Evolutionary conservation across 495 filamentous ascomycete genomes (phyloP).

Genomic region (Aspergillus ellipticus): DNA sequence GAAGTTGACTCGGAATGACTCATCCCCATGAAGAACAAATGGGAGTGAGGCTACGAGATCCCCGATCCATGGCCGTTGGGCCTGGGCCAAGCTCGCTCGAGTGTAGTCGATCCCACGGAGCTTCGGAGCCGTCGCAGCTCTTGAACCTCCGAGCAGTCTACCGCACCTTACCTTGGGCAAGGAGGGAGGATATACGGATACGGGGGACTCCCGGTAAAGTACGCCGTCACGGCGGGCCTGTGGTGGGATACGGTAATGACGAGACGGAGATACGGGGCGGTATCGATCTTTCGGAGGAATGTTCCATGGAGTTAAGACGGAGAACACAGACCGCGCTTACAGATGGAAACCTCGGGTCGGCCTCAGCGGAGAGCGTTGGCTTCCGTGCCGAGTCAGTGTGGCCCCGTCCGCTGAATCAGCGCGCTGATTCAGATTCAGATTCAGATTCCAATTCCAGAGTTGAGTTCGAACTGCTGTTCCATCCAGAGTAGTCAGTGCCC

Average conservation of each 20-base stretch:
- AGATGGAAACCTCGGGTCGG: slow-evolving; percentile 7
- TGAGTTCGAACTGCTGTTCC: no score
- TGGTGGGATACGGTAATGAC: background rate
- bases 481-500: no score
- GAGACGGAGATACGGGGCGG: background rate
- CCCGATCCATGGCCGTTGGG: background rate
- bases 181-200: no score
- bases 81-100: background rate
- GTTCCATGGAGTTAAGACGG: background rate
- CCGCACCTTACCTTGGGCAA: no score
- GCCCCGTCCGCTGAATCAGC: slow-evolving; percentile 4
- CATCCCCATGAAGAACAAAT: background rate
- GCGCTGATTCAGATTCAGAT: no score
- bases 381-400: slow-evolving; percentile 7
- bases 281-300: no score
- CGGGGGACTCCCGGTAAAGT: no score
- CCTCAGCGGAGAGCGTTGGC: slow-evolving; percentile 3
- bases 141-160: no score
- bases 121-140: no score
- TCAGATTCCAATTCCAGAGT: no score
- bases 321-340: background rate
- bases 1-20: background rate
- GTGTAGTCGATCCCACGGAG: no score
- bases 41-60: background rate
- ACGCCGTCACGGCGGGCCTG: no score